Evolutionary conservation across 306 rosid species (phyloP).

Genomic region (Herpetospermum pedunculosum): DNA sequence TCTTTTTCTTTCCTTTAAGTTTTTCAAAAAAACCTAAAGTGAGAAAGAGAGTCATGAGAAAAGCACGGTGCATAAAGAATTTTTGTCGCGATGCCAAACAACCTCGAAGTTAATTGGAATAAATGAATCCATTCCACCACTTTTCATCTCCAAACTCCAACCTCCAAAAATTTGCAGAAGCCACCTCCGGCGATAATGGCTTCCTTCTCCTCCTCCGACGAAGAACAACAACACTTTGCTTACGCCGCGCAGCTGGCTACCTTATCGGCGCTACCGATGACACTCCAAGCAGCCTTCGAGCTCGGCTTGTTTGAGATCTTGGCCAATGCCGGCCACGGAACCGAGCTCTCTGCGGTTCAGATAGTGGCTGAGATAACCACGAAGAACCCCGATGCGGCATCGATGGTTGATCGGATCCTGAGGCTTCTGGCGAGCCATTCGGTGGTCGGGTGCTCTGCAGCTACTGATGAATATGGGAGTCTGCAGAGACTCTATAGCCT

Average conservation of each 20-base stretch:
- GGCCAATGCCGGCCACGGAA: neutral
- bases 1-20: too few relatives aligned
- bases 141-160: too few relatives aligned
- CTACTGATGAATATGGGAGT: neutral
- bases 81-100: too few relatives aligned
- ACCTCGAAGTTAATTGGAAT: too few relatives aligned
- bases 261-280: neutral
- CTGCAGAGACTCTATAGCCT: neutral
- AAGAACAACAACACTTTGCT: neutral
- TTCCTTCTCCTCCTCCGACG: neutral
- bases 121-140: too few relatives aligned
- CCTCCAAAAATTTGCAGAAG: too few relatives aligned
- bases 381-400: neutral
- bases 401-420: neutral
- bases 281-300: neutral
- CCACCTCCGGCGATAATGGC: too few relatives aligned
- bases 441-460: neutral
- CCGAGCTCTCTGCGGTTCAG: neutral
- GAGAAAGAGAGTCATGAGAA: too few relatives aligned
- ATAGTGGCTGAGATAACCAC: neutral
- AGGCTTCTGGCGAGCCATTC: neutral
- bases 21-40: too few relatives aligned
- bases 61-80: too few relatives aligned
- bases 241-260: neutral
- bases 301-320: neutral